Conservation (phyloP, 2,329 filamentous ascomycete species). For the Venturiaceae sp. region DNA sequence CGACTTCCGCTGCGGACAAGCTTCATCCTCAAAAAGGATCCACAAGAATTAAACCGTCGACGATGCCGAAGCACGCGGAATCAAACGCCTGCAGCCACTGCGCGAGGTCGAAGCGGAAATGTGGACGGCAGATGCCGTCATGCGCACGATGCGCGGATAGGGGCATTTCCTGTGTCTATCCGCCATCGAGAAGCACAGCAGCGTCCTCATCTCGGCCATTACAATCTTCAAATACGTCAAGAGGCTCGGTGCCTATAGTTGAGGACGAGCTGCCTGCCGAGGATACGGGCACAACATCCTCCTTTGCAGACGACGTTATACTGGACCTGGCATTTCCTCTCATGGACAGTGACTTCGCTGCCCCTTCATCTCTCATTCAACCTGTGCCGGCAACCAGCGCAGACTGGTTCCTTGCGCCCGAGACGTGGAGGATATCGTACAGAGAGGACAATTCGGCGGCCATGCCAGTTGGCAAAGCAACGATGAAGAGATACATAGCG, state of each 20-base stretch:
- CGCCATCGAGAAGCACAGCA: not conserved
- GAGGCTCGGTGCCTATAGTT: not conserved
- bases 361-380: not conserved
- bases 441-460: not conserved
- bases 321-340: too few species aligned
- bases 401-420: not conserved
- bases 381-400: not conserved
- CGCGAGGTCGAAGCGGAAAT: too few species aligned
- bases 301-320: too few species aligned
- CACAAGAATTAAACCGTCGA: too few species aligned
- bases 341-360: not conserved
- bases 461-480: not conserved
- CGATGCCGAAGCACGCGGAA: too few species aligned
- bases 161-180: not conserved
- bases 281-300: not conserved
- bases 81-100: too few species aligned
- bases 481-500: constrained; percentile 7
- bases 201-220: not conserved
- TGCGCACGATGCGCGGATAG: not conserved
- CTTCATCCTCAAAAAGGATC: too few species aligned
- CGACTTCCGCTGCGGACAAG: too few species aligned
- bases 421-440: not conserved
- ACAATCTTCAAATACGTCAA: not conserved
- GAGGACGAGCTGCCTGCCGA: not conserved
- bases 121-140: too few species aligned